phyloP scores from a whole-genome alignment of 192 early-diverging fungal genomes.

The Mortierella alpina region DNA sequence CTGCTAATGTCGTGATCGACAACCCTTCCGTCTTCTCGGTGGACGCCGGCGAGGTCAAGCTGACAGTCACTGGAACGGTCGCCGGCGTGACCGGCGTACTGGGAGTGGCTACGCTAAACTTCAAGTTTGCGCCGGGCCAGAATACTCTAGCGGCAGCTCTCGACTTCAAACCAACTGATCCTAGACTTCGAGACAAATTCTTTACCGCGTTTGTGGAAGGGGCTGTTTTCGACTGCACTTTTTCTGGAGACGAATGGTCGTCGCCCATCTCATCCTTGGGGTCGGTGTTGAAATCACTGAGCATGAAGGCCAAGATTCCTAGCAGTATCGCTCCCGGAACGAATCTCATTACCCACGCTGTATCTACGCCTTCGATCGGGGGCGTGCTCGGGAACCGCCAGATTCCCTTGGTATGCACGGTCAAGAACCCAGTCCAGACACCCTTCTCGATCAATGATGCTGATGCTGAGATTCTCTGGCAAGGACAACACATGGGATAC shows the following conservation, averaged over 20 bases:
- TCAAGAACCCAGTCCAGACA: constrained; percentile 31
- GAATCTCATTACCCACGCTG: constrained; percentile 21
- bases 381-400: constrained; percentile 40
- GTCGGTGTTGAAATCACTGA: constrained; percentile 10
- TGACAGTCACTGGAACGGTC: constrained; percentile 29
- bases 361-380: constrained; percentile 8
- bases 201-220: constrained; percentile 36
- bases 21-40: constrained; percentile 46
- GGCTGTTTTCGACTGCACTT: constrained; percentile 28
- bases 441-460: constrained; percentile 14
- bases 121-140: constrained; percentile 31
- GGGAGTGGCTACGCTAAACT: constrained; percentile 33
- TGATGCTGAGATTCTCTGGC: constrained; percentile 27
- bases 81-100: constrained; percentile 24
- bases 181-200: constrained; percentile 33
- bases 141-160: constrained; percentile 14
- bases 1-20: constrained; percentile 33
- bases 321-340: constrained; percentile 32
- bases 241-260: constrained; percentile 22
- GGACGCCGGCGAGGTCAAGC: constrained; percentile 34
- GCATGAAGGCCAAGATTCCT: constrained; percentile 32
- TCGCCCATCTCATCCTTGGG: constrained; percentile 20
- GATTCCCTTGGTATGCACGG: constrained; percentile 25
- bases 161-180: constrained; percentile 24
- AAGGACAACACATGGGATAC: constrained; percentile 20